Conservation (phyloP, 768 basidiomycete genomes). For the Pisolithus sp. region DNA sequence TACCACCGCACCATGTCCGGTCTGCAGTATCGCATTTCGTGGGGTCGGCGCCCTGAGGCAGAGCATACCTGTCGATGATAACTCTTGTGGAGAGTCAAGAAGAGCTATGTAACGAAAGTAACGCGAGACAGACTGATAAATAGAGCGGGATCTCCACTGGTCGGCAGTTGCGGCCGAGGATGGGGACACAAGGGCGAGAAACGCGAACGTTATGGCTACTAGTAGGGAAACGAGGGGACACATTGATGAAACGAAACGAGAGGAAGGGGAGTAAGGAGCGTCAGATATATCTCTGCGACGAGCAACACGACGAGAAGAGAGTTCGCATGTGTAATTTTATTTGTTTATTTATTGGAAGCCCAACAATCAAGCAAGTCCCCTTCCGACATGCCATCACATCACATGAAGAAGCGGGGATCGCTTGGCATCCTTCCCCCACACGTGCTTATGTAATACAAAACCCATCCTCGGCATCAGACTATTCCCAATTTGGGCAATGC, state of each 20-base stretch:
- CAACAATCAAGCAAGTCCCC: too few species aligned
- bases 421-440: too few species aligned
- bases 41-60: conserved; percentile 46
- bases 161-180: conserved; percentile 55
- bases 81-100: conserved; percentile 33
- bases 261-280: not conserved
- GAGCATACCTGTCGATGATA: conserved; percentile 72
- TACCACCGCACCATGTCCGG: conserved; percentile 81
- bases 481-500: not conserved
- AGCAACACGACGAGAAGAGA: not conserved
- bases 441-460: too few species aligned
- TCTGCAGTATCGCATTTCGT: conserved; percentile 50
- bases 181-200: not conserved
- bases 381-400: not conserved
- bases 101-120: not conserved
- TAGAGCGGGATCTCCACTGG: conserved; percentile 70
- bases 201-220: not conserved
- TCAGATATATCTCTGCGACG: not conserved
- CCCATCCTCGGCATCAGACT: too few species aligned
- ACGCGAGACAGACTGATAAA: conserved; percentile 57
- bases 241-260: not conserved
- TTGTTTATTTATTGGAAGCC: too few species aligned
- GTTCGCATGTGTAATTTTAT: too few species aligned
- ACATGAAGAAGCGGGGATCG: too few species aligned
- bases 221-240: not conserved